These are phyloP conservation scores for Crithidia sp. DNA, from an alignment of 208 protist species.

Conservation along the genomic window DNA sequence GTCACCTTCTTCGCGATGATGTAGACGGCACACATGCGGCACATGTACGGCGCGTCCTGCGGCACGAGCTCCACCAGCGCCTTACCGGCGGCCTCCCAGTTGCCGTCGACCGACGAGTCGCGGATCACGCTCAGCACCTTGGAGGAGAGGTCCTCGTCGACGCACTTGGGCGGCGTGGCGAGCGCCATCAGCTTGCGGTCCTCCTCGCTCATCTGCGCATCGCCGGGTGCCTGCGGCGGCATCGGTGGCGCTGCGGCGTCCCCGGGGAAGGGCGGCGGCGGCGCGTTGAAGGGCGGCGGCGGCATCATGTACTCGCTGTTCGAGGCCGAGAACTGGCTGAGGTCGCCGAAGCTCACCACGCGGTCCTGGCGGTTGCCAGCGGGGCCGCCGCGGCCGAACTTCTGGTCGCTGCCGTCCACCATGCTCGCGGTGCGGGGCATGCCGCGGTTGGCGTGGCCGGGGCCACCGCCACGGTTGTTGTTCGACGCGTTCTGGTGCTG, in stretches of 20 bases:
- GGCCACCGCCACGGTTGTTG: conserved; percentile 18
- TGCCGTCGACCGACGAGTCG: conserved; percentile 58
- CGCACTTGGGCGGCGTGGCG: conserved; percentile 67
- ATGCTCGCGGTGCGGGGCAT: conserved; percentile 40
- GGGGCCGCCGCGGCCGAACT: conserved; percentile 28
- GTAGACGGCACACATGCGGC: conserved; percentile 70
- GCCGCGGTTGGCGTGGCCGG: conserved; percentile 31
- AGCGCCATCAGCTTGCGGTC: conserved; percentile 69
- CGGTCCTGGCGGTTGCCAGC: conserved; percentile 37
- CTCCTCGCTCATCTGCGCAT: conserved; percentile 47
- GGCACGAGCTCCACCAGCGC: conserved; percentile 49
- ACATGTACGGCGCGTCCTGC: conserved; percentile 45
- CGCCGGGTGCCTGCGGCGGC: conserved; percentile 16
- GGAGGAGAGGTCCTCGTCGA: conserved; percentile 54
- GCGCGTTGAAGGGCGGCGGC: conserved; percentile 27
- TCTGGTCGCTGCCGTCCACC: conserved; percentile 29
- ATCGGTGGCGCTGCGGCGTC: conserved; percentile 12
- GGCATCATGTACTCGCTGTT: conserved; percentile 35
- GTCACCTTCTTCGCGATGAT: conserved; percentile 60
- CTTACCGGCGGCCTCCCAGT: conserved; percentile 48
- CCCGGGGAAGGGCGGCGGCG: conserved; percentile 24
- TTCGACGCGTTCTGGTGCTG: conserved; percentile 33
- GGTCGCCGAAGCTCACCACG: conserved; percentile 51
- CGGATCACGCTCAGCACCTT: conserved; percentile 65
- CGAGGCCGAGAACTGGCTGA: conserved; percentile 33